Base-by-base conservation (phyloP, 176 grass and related monocot genomes). In the Carex pumila region DNA sequence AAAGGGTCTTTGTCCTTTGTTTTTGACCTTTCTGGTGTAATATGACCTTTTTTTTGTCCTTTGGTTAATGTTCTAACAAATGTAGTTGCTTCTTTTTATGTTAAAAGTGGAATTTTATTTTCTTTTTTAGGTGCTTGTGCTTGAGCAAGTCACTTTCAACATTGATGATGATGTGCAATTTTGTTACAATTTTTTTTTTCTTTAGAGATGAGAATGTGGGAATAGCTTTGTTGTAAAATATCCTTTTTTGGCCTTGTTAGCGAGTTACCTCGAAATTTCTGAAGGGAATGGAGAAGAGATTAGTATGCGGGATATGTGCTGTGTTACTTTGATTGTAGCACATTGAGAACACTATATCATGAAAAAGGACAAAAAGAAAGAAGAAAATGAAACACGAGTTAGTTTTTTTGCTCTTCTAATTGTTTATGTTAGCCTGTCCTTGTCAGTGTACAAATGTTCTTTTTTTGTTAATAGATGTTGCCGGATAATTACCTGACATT, bases 151-250 rank as follows among this genome's bases (percentile, higher is more conserved):
- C 14, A 71, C 73, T 61, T 65, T 67, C 87, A 86, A 65, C 70
- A 32, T 82, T 52, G 77, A 68, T 69, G 79, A 37, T 80, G 56
- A 74, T 34, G 74, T 1, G 80, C 84, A 80, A 78, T 88, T 63
- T 61, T 61, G 59, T 68, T 71, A 76, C 63, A 49, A 61, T 52
- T 87, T 41, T 88, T 80, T 80, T 65, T 80, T 70, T 65, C 41
- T 58, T 59, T 43, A 12, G 65, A 83, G 66, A 68, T 36, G 73
- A 79, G 68, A 80, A 18, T 58, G 30, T 25, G 18, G 41, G 32
- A 84, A 71, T 71, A 69, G 65, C 84, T 79, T 88, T 76, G 52
- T 55, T 61, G 84, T 86, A 86, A 90, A 60, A 72, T 90, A 89
- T 89, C 71, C 34, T 86, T 86, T 90, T 90, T 80, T 71, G 53